These are phyloP conservation scores for Starmerella tilneyi DNA, from an alignment of 805 yeast genomes.

Conservation along the genomic window DNA sequence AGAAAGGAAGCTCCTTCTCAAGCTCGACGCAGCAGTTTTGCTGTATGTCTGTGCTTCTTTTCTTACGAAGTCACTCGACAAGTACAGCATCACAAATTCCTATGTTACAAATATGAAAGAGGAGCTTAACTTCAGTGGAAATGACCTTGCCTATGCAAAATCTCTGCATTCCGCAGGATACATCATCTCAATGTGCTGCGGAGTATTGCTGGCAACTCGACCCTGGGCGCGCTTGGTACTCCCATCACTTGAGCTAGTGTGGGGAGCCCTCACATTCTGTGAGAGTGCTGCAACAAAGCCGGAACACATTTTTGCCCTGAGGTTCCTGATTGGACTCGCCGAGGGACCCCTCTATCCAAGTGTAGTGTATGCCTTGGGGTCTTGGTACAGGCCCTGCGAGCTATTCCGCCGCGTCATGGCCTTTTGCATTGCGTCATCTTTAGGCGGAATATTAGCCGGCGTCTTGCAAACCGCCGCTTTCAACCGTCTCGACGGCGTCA, in stretches of 20 bases:
- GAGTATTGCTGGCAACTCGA: conserved; percentile 31
- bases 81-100: conserved; percentile 42
- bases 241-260: conserved; percentile 32
- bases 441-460: conserved; percentile 39
- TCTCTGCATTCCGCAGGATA: conserved; percentile 38
- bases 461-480: conserved; percentile 39
- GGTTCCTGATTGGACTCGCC: conserved; percentile 38
- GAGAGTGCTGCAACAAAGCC: conserved; percentile 30
- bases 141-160: conserved; percentile 40
- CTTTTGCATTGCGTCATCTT: conserved; percentile 34
- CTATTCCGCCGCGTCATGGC: conserved; percentile 36
- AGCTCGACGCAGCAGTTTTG: conserved; percentile 31
- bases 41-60: conserved; percentile 33
- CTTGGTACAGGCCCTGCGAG: conserved; percentile 40
- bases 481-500: conserved; percentile 33
- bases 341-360: conserved; percentile 39
- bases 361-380: conserved; percentile 37
- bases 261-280: conserved; percentile 35
- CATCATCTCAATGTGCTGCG: conserved; percentile 40
- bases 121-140: conserved; percentile 36
- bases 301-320: conserved; percentile 34
- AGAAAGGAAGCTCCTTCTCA: conserved; percentile 28
- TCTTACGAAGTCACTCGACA: conserved; percentile 44
- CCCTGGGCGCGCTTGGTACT: conserved; percentile 31
- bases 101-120: conserved; percentile 50